Conservation (phyloP, 495 filamentous ascomycete species). For the Lophium mytilinum region DNA sequence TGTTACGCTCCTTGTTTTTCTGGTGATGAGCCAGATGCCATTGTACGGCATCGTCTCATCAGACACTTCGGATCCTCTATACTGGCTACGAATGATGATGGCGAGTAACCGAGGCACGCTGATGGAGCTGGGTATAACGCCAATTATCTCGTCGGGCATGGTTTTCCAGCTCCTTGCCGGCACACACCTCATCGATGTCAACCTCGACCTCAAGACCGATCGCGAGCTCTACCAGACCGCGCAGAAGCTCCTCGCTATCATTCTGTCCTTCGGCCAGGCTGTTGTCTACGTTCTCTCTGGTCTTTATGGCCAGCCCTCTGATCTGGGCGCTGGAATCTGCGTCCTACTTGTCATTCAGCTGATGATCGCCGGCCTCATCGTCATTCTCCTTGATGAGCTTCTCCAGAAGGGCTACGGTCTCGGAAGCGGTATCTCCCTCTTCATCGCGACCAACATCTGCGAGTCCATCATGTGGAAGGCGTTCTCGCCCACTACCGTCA, state of each 20-base stretch:
- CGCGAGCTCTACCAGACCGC: constrained; percentile 99
- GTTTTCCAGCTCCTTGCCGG: constrained; percentile 99
- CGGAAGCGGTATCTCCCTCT: constrained; percentile 95
- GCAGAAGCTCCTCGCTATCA: constrained; percentile 98
- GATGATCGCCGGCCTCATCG: constrained; percentile 91
- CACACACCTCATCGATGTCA: constrained; percentile 99
- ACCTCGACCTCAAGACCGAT: constrained; percentile 87
- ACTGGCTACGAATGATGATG: constrained; percentile 99
- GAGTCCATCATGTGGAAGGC: constrained; percentile 99
- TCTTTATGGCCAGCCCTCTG: constrained; percentile 91
- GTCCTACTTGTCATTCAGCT: constrained; percentile 95
- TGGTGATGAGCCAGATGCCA: constrained; percentile 99
- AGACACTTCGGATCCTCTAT: constrained; percentile 80
- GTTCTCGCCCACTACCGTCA: constrained; percentile 98
- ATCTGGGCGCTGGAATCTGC: constrained; percentile 95
- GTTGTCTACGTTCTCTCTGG: constrained; percentile 96
- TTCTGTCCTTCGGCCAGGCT: constrained; percentile 92
- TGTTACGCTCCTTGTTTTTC: constrained; percentile 90
- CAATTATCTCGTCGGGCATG: constrained; percentile 99
- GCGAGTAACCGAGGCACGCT: constrained; percentile 97
- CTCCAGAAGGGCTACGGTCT: constrained; percentile 99
- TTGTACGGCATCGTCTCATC: constrained; percentile 50
- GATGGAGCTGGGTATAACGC: constrained; percentile 98
- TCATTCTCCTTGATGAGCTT: constrained; percentile 98
- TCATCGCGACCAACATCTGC: constrained; percentile 99